Base-by-base conservation (phyloP, 208 protist species). In the Angomonas deanei region DNA sequence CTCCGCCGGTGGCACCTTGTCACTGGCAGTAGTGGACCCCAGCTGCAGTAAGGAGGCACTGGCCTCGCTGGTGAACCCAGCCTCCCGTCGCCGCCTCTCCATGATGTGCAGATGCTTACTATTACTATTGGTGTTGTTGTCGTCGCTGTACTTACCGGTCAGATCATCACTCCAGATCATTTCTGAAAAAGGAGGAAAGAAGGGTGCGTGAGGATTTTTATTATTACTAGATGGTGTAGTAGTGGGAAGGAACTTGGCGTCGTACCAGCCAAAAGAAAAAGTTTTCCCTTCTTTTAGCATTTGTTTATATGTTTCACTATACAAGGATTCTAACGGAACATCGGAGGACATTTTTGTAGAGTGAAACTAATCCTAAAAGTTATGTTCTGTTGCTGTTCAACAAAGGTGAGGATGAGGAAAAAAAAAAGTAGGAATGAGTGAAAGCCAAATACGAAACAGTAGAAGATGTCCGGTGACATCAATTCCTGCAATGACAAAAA, bases 381-480 rank as follows among this genome's bases (percentile, higher is more conserved):
- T n/a, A n/a, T n/a, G n/a, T n/a, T n/a, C n/a, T n/a, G n/a, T n/a
- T n/a, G n/a, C n/a, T n/a, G 53, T 17, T 15, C 36, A 23, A 54
- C 33, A 10, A n/a, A 64, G 31, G 27, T 38, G 19, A 33, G 28
- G 15, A 32, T 34, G 11, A 19, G 10, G 21, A 30, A 58, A 39
- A 19, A 5, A 42, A 11, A 23, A 8, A 34, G 19, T 23, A 27
- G 56, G 3, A 55, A 58, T 24, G 56, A 58, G 24, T 17, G 28
- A 36, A 23, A 54, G 36, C n/a, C n/a, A 49, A 52, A 38, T 42
- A 47, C 21, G 33, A 34, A 36, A 71, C 59, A 59, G 26, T n/a
- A n/a, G n/a, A n/a, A n/a, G n/a, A n/a, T n/a, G n/a, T n/a, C n/a
- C n/a, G n/a, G n/a, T n/a, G n/a, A n/a, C n/a, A n/a, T n/a, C n/a